Conservation (phyloP, 129 eudicot genomes). For the Helichrysum umbraculigerum region DNA sequence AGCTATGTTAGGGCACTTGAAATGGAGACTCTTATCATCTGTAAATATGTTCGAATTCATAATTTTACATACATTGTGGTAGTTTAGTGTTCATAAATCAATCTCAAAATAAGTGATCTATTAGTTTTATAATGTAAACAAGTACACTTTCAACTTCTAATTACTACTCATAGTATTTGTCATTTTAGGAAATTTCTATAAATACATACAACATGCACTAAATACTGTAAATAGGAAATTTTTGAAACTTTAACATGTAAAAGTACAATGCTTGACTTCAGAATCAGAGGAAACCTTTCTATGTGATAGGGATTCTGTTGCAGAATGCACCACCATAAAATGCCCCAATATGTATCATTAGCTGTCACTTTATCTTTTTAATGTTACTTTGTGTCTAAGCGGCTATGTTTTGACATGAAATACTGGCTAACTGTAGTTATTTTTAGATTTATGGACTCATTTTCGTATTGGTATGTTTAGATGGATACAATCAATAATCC, state of each 20-base stretch:
- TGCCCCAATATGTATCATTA: conserved; percentile 9
- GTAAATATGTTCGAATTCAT: background rate
- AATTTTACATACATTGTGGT: no score
- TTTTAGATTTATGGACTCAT: conserved; percentile 2
- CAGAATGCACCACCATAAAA: background rate
- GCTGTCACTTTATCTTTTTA: conserved; percentile 3
- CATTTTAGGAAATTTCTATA: background rate
- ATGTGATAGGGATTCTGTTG: background rate
- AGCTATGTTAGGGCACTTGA: background rate
- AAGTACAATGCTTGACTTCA: background rate
- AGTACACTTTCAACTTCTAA: background rate
- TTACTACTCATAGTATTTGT: background rate
- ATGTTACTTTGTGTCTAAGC: background rate
- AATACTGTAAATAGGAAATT: background rate
- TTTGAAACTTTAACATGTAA: background rate
- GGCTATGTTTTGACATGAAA: background rate
- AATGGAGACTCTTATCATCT: no score
- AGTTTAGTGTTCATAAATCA: background rate
- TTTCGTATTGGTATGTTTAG: conserved; percentile 33
- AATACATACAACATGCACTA: background rate
- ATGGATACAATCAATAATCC: conserved; percentile 40
- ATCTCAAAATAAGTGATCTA: background rate
- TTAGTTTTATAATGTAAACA: background rate
- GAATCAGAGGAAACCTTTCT: background rate
- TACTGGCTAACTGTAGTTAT: conserved; percentile 9